A percentile compares a stretch with the other conserved stretches of the same genome.
Conservation (phyloP, 2,329 filamentous ascomycete species). For the Juglanconis sp. region DNA sequence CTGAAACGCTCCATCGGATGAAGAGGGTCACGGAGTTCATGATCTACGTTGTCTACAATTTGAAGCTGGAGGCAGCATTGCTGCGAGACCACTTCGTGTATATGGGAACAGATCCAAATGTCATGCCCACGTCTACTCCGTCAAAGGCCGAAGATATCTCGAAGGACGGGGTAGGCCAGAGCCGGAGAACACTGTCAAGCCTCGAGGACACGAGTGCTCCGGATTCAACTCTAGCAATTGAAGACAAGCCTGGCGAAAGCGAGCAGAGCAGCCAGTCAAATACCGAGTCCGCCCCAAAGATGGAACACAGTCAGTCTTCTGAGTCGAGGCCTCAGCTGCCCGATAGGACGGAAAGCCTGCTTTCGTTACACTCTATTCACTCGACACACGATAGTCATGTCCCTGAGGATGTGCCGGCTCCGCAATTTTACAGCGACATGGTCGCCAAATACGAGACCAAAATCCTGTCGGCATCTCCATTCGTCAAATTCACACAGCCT, state of each 20-base stretch:
- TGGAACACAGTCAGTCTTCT: conserved; percentile 21
- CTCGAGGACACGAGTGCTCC: conserved; percentile 2
- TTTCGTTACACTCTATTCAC: conserved; percentile 40
- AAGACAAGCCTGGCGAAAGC: conserved; percentile 17
- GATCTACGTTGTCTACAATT: conserved; percentile 97
- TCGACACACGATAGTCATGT: conserved; percentile 51
- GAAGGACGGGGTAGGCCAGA: conserved; percentile 1
- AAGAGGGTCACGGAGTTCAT: conserved; percentile 97
- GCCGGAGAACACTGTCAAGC: conserved; percentile 8
- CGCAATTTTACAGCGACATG: conserved; percentile 92
- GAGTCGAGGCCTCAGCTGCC: conserved; percentile 15
- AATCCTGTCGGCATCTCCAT: conserved; percentile 90
- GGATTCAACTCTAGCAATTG: not conserved
- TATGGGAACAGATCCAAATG: conserved; percentile 58
- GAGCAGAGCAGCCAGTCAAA: conserved; percentile 23
- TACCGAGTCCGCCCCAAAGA: conserved; percentile 14
- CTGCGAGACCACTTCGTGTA: conserved; percentile 78
- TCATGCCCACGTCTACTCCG: conserved; percentile 42
- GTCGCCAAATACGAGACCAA: conserved; percentile 91
- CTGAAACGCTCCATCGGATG: conserved; percentile 68
- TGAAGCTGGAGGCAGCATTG: conserved; percentile 91
- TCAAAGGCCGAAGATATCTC: conserved; percentile 22
- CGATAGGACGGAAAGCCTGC: conserved; percentile 25
- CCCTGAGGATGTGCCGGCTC: conserved; percentile 77
- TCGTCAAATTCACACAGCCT: conserved; percentile 91